Conservation (phyloP, 306 rosid genomes). For the Pterocarpus santalinus region DNA sequence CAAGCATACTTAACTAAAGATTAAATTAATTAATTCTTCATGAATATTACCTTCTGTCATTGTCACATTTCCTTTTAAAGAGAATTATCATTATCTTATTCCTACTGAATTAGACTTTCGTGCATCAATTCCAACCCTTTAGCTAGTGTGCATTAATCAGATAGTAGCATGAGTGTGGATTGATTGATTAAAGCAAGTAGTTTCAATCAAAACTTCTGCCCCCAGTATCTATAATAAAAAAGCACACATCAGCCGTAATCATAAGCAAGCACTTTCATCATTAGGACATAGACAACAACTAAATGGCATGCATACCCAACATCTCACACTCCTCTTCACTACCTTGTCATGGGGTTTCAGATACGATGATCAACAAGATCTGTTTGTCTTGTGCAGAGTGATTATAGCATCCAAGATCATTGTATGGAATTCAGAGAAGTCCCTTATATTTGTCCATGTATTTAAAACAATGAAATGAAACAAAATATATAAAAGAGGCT, state of each 20-base stretch:
- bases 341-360: slow-evolving; percentile 55
- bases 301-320: slow-evolving; percentile 60
- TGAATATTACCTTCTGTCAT: neutral
- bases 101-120: slow-evolving; percentile 11
- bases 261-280: slow-evolving; percentile 37
- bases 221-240: slow-evolving; percentile 24
- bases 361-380: slow-evolving; percentile 64
- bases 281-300: slow-evolving; percentile 61
- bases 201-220: slow-evolving; percentile 40
- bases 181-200: slow-evolving; percentile 30
- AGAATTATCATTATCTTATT: slow-evolving; percentile 35
- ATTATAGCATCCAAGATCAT: slow-evolving; percentile 53
- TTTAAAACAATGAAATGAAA: slow-evolving; percentile 57
- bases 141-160: slow-evolving; percentile 1
- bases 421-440: slow-evolving; percentile 48
- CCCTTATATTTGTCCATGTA: slow-evolving; percentile 63
- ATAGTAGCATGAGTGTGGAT: slow-evolving; percentile 26
- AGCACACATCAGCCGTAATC: slow-evolving; percentile 21
- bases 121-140: neutral
- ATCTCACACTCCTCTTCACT: slow-evolving; percentile 63
- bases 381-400: slow-evolving; percentile 69
- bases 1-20: slow-evolving; percentile 19
- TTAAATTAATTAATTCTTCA: neutral
- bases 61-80: slow-evolving; percentile 29
- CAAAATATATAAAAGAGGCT: slow-evolving; percentile 43